Conservation (phyloP, 768 basidiomycete species). For the Phylloporus sp. region DNA sequence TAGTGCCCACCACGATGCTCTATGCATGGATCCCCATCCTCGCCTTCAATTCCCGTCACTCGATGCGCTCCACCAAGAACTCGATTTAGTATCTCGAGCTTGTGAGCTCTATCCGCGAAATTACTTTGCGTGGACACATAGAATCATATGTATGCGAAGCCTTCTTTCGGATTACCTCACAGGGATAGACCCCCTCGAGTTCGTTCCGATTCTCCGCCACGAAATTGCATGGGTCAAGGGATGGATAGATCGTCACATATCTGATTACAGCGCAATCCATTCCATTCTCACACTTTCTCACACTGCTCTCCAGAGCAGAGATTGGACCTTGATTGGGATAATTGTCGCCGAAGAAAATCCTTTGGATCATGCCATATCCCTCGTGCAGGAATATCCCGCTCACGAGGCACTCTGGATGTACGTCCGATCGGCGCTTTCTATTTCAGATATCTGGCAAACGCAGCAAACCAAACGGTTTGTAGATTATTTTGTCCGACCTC, state of each 20-base stretch:
- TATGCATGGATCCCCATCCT: neutral
- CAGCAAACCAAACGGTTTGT: slow-evolving; percentile 8
- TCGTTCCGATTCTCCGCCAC: slow-evolving; percentile 33
- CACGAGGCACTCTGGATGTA: slow-evolving; percentile 69
- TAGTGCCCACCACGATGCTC: slow-evolving; percentile 23
- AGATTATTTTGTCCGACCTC: slow-evolving; percentile 15
- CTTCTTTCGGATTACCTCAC: slow-evolving; percentile 16
- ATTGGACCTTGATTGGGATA: slow-evolving; percentile 1
- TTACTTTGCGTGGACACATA: slow-evolving; percentile 71
- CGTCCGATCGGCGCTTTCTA: slow-evolving; percentile 6
- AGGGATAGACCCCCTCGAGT: slow-evolving; percentile 9
- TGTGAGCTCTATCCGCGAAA: slow-evolving; percentile 67
- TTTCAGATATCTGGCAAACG: neutral
- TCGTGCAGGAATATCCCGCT: slow-evolving; percentile 48
- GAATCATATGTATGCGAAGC: slow-evolving; percentile 45
- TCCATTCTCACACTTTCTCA: slow-evolving; percentile 42
- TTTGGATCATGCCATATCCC: slow-evolving; percentile 42
- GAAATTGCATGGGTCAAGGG: slow-evolving; percentile 37
- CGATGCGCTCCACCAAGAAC: slow-evolving; percentile 41
- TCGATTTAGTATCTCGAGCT: slow-evolving; percentile 43
- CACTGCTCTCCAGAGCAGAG: slow-evolving; percentile 4
- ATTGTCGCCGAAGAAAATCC: slow-evolving; percentile 4
- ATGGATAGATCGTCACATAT: slow-evolving; percentile 65
- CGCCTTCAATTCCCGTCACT: slow-evolving; percentile 28
- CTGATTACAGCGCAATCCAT: slow-evolving; percentile 64